phyloP scores from a whole-genome alignment of 345 rosid genomes.

The Citrus cavaleriei region DNA sequence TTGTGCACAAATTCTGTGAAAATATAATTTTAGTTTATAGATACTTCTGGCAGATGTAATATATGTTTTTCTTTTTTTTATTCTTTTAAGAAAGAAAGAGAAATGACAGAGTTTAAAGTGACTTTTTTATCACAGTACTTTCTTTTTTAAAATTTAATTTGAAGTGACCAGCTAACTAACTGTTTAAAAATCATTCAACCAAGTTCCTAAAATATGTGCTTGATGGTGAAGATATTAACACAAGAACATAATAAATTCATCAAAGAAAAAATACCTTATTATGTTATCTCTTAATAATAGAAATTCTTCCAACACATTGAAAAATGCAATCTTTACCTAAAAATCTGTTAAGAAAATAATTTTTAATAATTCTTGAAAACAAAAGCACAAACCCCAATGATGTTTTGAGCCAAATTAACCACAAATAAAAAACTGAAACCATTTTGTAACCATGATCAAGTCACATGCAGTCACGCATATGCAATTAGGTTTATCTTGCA shows the following conservation, averaged over 20 bases:
- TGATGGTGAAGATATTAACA: not conserved
- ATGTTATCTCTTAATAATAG: not conserved
- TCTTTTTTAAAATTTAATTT: too few species aligned
- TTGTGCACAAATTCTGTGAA: too few species aligned
- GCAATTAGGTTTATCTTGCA: conserved; percentile 5
- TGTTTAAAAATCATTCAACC: too few species aligned
- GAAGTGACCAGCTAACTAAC: too few species aligned
- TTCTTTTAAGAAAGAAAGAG: too few species aligned
- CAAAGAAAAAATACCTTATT: not conserved
- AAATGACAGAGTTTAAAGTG: too few species aligned
- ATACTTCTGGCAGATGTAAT: too few species aligned
- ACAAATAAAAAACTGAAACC: not conserved
- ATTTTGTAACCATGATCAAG: not conserved
- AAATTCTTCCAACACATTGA: too few species aligned
- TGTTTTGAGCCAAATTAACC: not conserved
- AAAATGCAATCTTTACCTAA: not conserved
- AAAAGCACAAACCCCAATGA: not conserved
- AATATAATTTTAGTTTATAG: too few species aligned
- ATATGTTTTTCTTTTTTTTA: too few species aligned
- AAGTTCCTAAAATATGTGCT: too few species aligned
- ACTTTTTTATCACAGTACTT: too few species aligned
- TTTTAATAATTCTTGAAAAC: not conserved
- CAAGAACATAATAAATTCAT: not conserved
- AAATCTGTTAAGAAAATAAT: not conserved
- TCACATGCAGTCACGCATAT: conserved; percentile 6